Percentiles rank a stretch among this genome's conserved stretches.
Conservation (phyloP, 2,329 filamentous ascomycete species). For the Colletotrichum somersetense region DNA sequence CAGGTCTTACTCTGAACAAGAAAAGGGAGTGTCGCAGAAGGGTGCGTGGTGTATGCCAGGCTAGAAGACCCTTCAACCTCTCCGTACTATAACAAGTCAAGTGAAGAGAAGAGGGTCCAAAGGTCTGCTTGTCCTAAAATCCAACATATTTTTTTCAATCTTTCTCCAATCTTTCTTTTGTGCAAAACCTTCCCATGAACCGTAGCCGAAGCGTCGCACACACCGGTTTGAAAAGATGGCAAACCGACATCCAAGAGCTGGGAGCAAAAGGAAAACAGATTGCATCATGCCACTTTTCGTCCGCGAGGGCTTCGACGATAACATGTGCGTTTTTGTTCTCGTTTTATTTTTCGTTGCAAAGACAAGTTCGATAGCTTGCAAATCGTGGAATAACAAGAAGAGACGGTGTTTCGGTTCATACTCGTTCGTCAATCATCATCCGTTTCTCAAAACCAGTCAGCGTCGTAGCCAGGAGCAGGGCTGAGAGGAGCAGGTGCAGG, state of each 20-base stretch:
- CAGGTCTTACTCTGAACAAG: slow-evolving; percentile 2
- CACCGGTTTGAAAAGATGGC: too few relatives aligned
- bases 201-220: background rate
- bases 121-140: background rate
- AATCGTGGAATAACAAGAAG: too few relatives aligned
- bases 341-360: background rate
- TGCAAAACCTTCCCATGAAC: background rate
- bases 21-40: too few relatives aligned
- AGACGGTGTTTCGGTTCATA: background rate
- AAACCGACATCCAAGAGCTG: background rate
- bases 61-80: background rate
- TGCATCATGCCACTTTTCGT: background rate
- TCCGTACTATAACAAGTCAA: background rate
- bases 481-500: slow-evolving; percentile 21
- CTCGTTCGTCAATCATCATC: background rate
- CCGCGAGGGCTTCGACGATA: background rate
- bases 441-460: slow-evolving; percentile 31
- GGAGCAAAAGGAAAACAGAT: background rate
- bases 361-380: background rate
- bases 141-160: background rate
- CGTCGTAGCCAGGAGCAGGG: slow-evolving; percentile 35
- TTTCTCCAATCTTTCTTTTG: too few relatives aligned
- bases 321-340: background rate
- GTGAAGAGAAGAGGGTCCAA: background rate
- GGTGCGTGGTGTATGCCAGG: too few relatives aligned